phyloP scores from a whole-genome alignment of 768 basidiomycete genomes.

The Tylopilus plumbeoviolaceoides region DNA sequence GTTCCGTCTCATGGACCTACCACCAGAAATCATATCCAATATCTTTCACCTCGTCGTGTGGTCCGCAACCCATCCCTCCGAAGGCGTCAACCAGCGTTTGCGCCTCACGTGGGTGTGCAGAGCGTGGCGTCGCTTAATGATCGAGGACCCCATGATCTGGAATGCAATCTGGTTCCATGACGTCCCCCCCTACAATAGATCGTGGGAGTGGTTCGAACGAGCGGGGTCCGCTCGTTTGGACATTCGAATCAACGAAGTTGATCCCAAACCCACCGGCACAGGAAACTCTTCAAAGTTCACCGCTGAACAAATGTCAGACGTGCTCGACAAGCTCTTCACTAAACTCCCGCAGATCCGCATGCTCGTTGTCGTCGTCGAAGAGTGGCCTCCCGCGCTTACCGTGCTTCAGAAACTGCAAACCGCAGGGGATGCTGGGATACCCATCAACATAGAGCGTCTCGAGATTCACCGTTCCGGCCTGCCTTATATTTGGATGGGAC shows the following conservation, averaged over 20 bases:
- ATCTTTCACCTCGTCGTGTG: slow-evolving; percentile 61
- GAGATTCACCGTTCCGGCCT: slow-evolving; percentile 59
- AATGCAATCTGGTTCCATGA: slow-evolving; percentile 65
- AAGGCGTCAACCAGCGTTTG: slow-evolving; percentile 40
- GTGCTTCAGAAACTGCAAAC: slow-evolving; percentile 47
- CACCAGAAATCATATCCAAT: slow-evolving; percentile 58
- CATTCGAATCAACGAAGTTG: slow-evolving; percentile 52
- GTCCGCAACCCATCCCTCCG: slow-evolving; percentile 38
- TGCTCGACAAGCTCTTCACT: slow-evolving; percentile 49
- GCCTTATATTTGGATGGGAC: slow-evolving; percentile 44
- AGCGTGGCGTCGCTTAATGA: slow-evolving; percentile 48
- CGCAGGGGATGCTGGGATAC: slow-evolving; percentile 30
- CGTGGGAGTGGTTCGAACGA: slow-evolving; percentile 54
- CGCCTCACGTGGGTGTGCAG: slow-evolving; percentile 57
- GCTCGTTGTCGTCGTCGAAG: slow-evolving; percentile 53
- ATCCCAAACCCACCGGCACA: slow-evolving; percentile 23
- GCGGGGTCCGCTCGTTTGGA: slow-evolving; percentile 54
- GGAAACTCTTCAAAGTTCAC: slow-evolving; percentile 35
- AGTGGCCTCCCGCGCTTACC: slow-evolving; percentile 50
- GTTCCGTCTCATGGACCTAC: slow-evolving; percentile 61
- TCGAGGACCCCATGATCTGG: slow-evolving; percentile 53
- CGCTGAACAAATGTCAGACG: slow-evolving; percentile 37
- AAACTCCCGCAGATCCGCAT: slow-evolving; percentile 57
- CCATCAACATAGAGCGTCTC: slow-evolving; percentile 52
- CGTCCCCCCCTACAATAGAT: slow-evolving; percentile 43